Evolutionary conservation across 1,139 yeast species (phyloP), one percentile per base, ranked within the genome.

Genomic region (Kodamaea alishanica): DNA sequence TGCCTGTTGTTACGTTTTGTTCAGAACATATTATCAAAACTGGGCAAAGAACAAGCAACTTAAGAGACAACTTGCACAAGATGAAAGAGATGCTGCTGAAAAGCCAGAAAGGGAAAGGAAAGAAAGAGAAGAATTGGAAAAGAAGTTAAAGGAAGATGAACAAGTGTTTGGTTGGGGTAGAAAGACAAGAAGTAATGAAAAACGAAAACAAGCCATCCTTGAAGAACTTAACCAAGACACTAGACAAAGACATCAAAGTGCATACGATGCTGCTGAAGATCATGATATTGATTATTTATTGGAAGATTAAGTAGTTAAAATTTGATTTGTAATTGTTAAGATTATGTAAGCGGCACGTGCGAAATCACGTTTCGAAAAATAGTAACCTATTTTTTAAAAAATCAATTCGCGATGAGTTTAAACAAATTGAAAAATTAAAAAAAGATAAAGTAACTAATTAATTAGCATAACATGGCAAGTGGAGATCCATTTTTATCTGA

Each of bases 131-230:
- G 65, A 59, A 37, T 49, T 50, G 28, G 58, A 54, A 34, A 64
- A 64, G 37, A 59, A 57, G 34, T 55, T 67, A 44, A 58, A 59
- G 37, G 45, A 50, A 15, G 77, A 72, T 50, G 75, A 79, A 33
- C 57, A 67, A 33, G 55, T 71, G 6, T 83, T 84, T 66, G 90
- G 92, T 20, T 84, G 89, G 88, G 92, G 92, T 41, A 84, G 83
- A 57, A 73, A 74, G 54, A 83, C 90, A 7, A 75, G 89, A 63
- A 67, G 70, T 48, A 69, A 57, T 40, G 79, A 76, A 34, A 75
- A 77, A 61, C 64, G 67, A 43, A 81, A 80, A 49, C 75, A 79
- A 51, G 67, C 73, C 34, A 49, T 72, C 15, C 66, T 83, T 35
- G 78, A 79, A 49, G 72, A 75, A 37, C 60, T 69, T 20, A 60